Evolutionary conservation across 768 basidiomycete genomes (phyloP).

Genomic region (Boletus sp.): DNA sequence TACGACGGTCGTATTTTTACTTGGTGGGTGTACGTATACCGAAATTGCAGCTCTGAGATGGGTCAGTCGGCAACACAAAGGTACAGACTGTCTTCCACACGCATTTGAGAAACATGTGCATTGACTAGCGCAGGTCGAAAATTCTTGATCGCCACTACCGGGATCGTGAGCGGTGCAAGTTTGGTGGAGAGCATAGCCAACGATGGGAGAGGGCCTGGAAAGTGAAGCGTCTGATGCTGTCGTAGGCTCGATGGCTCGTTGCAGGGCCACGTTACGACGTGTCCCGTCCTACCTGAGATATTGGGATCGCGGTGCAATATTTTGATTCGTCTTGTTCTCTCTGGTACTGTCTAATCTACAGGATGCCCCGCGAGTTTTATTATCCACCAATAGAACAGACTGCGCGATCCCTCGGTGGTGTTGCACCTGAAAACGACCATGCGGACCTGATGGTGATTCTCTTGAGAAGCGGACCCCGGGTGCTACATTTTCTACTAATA

Average conservation of each 20-base stretch:
- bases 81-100: conserved; percentile 35
- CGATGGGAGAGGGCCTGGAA: conserved; percentile 26
- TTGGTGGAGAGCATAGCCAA: conserved; percentile 68
- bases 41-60: conserved; percentile 95
- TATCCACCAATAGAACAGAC: background rate
- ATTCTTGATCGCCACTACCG: conserved; percentile 89
- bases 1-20: conserved; percentile 92
- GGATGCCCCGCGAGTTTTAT: conserved; percentile 1
- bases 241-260: conserved; percentile 8
- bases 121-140: conserved; percentile 58
- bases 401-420: background rate
- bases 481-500: conserved; percentile 1
- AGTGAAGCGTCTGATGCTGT: conserved; percentile 39
- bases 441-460: conserved; percentile 1
- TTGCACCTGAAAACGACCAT: background rate
- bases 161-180: conserved; percentile 77
- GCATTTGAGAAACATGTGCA: background rate
- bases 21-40: conserved; percentile 96
- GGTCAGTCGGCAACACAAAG: conserved; percentile 83
- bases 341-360: conserved; percentile 11
- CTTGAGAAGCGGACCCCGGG: conserved; percentile 18
- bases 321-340: conserved; percentile 10
- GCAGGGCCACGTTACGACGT: conserved; percentile 1
- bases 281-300: conserved; percentile 11
- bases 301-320: conserved; percentile 12